Evolutionary conservation across 208 protist species (phyloP).

Genomic region (Leishmania tarentolae): DNA sequence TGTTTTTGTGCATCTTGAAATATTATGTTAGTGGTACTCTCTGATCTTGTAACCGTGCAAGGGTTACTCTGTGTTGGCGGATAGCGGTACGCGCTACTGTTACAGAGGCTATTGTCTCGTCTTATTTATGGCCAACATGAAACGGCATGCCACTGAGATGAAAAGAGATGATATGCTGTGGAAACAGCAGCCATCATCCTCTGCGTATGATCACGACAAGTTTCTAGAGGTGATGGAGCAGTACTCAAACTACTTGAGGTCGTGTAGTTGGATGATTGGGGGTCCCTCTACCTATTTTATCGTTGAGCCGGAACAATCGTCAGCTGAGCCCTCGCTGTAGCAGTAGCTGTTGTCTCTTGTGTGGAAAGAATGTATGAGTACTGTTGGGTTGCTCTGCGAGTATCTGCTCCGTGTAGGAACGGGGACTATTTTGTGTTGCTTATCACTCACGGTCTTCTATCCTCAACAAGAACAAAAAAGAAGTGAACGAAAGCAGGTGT

Average conservation of each 20-base stretch:
- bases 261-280: slow-evolving; percentile 21
- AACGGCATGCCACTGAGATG: not conserved
- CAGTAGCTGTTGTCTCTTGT: not conserved
- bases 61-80: not conserved
- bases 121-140: not conserved
- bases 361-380: not conserved
- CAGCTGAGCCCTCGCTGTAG: not conserved
- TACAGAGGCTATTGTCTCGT: not conserved
- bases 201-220: slow-evolving; percentile 11
- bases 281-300: slow-evolving; percentile 29
- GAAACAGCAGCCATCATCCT: not conserved
- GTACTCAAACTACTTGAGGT: slow-evolving; percentile 19
- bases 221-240: slow-evolving; percentile 22
- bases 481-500: not conserved
- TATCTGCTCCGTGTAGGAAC: not conserved
- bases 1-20: not conserved
- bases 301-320: slow-evolving; percentile 10
- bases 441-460: not conserved
- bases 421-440: not conserved
- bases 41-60: not conserved
- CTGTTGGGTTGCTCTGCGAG: no score
- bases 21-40: not conserved
- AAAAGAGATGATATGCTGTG: not conserved
- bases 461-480: not conserved
- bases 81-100: not conserved